Conservation (phyloP, 805 yeast species). For the Ogataea angusta region DNA sequence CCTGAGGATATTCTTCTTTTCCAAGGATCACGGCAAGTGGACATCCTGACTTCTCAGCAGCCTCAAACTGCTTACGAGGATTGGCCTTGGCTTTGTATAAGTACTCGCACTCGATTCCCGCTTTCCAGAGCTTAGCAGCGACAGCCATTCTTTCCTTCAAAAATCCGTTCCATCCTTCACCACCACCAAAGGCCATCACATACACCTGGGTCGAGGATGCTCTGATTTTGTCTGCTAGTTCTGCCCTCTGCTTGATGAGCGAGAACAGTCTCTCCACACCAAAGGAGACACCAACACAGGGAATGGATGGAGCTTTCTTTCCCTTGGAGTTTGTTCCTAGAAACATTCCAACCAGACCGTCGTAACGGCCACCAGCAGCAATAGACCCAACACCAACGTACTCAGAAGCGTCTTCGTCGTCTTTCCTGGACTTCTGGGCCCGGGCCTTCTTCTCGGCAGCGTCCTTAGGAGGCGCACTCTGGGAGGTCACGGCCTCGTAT, state of each 20-base stretch:
- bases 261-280: slow-evolving; percentile 96
- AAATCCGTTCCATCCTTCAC: slow-evolving; percentile 93
- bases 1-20: slow-evolving; percentile 85
- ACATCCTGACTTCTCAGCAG: slow-evolving; percentile 94
- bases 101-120: slow-evolving; percentile 88
- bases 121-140: slow-evolving; percentile 79
- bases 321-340: slow-evolving; percentile 73
- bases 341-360: slow-evolving; percentile 95
- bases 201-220: slow-evolving; percentile 89
- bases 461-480: slow-evolving; percentile 90
- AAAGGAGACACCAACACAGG: slow-evolving; percentile 96
- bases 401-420: slow-evolving; percentile 89
- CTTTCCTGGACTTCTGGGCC: slow-evolving; percentile 34
- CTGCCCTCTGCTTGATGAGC: slow-evolving; percentile 72
- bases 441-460: slow-evolving; percentile 63
- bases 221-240: slow-evolving; percentile 60
- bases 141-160: slow-evolving; percentile 87
- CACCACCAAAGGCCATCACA: slow-evolving; percentile 98
- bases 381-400: slow-evolving; percentile 98
- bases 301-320: slow-evolving; percentile 68
- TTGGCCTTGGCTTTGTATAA: slow-evolving; percentile 91
- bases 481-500: slow-evolving; percentile 93
- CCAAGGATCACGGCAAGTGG: slow-evolving; percentile 90
- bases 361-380: slow-evolving; percentile 99
- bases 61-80: slow-evolving; percentile 94